Evolutionary conservation across 2,329 filamentous ascomycete species (phyloP).

Genomic region (Exutisphaerella laricina): DNA sequence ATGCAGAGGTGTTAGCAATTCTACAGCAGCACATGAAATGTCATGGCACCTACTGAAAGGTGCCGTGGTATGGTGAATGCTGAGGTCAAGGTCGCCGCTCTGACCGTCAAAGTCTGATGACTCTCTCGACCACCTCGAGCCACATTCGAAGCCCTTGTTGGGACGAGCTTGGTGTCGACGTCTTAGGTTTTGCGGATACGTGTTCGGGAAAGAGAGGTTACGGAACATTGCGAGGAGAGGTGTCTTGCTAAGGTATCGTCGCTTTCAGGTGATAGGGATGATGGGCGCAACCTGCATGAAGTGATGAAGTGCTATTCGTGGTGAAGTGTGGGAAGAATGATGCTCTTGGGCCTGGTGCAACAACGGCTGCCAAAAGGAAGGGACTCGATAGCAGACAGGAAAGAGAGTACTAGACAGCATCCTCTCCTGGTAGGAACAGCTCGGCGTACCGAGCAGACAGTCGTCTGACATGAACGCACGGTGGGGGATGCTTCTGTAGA

Average conservation of each 20-base stretch:
- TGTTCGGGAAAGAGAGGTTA: conserved; percentile 13
- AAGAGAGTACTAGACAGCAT: no score
- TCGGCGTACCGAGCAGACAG: no score
- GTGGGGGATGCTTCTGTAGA: no score
- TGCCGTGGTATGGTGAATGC: conserved; percentile 24
- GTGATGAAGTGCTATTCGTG: conserved; percentile 7
- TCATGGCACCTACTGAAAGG: conserved; percentile 18
- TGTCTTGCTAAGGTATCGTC: conserved; percentile 7
- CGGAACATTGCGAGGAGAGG: conserved; percentile 19
- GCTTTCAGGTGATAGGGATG: conserved; percentile 16
- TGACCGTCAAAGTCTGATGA: conserved; percentile 9
- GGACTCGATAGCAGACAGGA: no score
- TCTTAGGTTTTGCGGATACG: conserved; percentile 16
- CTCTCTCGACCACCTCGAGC: conserved; percentile 11
- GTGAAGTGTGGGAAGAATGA: conserved; percentile 5
- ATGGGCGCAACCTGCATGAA: conserved; percentile 9
- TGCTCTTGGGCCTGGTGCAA: conserved; percentile 3
- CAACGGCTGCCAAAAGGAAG: no score
- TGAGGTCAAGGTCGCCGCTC: conserved; percentile 22
- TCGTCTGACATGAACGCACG: no score
- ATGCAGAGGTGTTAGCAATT: conserved; percentile 12
- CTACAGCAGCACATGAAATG: neutral
- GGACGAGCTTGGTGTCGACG: conserved; percentile 12
- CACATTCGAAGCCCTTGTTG: conserved; percentile 8
- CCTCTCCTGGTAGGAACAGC: no score